A percentile compares a stretch with the other conserved stretches of the same genome.
phyloP scores from a whole-genome alignment of 2,329 filamentous ascomycete genomes.

The Trichoderma asperellum region DNA sequence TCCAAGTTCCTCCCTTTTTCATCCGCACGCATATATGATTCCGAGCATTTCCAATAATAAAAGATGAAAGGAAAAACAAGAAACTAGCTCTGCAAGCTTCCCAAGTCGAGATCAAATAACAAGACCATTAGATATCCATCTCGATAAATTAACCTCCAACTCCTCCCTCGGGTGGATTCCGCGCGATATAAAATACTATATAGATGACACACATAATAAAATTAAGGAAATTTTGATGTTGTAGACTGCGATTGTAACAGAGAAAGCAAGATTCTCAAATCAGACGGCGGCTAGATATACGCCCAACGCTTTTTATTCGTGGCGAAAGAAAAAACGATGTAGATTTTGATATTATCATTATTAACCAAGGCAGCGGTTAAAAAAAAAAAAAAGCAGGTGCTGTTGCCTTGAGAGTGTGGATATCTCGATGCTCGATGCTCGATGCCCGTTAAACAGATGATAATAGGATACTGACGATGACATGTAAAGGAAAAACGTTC shows the following conservation, averaged over 20 bases:
- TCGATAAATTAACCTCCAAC: conserved; percentile 24
- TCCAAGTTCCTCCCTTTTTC: conserved; percentile 13
- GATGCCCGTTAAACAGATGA: conserved; percentile 11
- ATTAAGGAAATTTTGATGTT: background rate
- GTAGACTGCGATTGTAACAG: background rate
- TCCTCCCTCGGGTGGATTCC: conserved; percentile 12
- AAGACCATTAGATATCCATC: conserved; percentile 13
- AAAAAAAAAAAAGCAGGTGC: background rate
- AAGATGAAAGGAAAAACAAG: background rate
- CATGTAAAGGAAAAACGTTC: conserved; percentile 13
- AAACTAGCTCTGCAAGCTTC: conserved; percentile 20
- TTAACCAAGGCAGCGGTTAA: conserved; percentile 33
- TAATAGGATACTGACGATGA: background rate
- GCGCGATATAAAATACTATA: conserved; percentile 5
- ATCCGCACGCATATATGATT: conserved; percentile 9
- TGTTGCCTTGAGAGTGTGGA: conserved; percentile 11
- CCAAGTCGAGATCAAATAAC: conserved; percentile 7
- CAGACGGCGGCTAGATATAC: background rate
- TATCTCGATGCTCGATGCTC: conserved; percentile 1
- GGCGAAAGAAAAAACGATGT: background rate
- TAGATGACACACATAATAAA: conserved; percentile 1
- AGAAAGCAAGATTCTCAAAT: background rate
- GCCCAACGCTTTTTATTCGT: conserved; percentile 2
- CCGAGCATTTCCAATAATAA: conserved; percentile 2
- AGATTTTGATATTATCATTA: conserved; percentile 43